Base-by-base conservation (phyloP, 176 grass and related monocot genomes). In the Oryza meridionalis region DNA sequence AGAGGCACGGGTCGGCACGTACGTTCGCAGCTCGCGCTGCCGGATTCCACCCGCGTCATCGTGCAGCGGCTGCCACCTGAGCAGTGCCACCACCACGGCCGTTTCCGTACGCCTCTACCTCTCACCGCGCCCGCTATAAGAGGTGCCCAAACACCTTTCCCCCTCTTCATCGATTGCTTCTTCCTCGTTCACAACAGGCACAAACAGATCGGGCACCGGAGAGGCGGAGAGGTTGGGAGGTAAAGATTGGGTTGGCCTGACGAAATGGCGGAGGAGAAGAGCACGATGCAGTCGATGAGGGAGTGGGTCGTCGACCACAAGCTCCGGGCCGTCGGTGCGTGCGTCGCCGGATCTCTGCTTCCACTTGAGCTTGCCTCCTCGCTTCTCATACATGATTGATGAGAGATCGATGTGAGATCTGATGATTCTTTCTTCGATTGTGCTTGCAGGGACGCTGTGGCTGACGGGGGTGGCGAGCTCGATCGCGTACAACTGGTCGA, bases 401-500 rank as follows among this genome's bases (percentile, higher is more conserved):
- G 44, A 6, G 0, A 40, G 1, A 40, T 17, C 42, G 29, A 26
- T 13, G 29, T 31, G 49, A 2, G 1, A 82, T 72, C 29, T 13
- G 38, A 1, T 10, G 38, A 1, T 19, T 77, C 32, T 13, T 7
- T 27, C 11, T 2, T 55, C 6, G 74, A 31, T 69, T 69, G 21
- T 49, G 51, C 9, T 68, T 51, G 12, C 14, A 97, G 94, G 94
- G 32, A 68, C 81, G 17, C 81, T 97, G 43, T 97, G 90, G 94
- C 86, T 97, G 9, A 91, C 86, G 26, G 94, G 92, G n/a, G 71
- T 97, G 46, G 86, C 67, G 0, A 80, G 84, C 43, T 97, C 92
- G 12, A 94, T 97, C 82, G 92, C 94, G 0, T 94, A 97, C 86
- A 97, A 97, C 81, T 97, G 94, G 94, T 89, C 92, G 13, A 91